phyloP scores from a whole-genome alignment of 345 rosid genomes.

The Dipteronia sinensis region DNA sequence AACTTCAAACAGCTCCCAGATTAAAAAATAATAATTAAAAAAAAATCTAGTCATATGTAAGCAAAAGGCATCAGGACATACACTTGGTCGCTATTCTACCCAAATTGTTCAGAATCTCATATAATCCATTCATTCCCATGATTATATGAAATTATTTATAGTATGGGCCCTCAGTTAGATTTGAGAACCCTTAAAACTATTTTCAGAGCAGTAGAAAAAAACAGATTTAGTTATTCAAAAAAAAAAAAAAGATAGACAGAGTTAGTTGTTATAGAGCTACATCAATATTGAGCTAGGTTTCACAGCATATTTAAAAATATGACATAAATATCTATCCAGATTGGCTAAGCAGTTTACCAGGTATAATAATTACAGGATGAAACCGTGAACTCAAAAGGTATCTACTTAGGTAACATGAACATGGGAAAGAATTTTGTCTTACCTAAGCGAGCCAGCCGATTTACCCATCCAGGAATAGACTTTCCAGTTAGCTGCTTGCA shows the following conservation, averaged over 20 bases:
- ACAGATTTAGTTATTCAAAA: neutral
- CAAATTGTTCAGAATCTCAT: neutral
- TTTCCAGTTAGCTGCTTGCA: conserved; percentile 72
- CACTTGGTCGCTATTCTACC: neutral
- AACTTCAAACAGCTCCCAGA: conserved; percentile 37
- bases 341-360: conserved; percentile 3
- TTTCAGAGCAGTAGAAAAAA: neutral
- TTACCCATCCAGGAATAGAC: conserved; percentile 94
- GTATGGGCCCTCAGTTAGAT: neutral
- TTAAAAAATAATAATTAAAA: neutral
- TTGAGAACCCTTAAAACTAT: neutral
- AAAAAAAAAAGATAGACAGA: neutral
- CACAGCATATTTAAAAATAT: conserved; percentile 1
- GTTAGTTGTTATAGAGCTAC: neutral
- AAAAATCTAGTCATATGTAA: neutral
- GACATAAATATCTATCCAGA: neutral
- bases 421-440: conserved; percentile 24
- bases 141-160: neutral
- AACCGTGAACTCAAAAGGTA: neutral
- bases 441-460: conserved; percentile 88
- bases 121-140: neutral
- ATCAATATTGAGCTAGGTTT: neutral
- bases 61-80: conserved; percentile 8
- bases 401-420: conserved; percentile 8
- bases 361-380: neutral